phyloP scores from a whole-genome alignment of 495 filamentous ascomycete genomes.

The Extremus antarcticus region DNA sequence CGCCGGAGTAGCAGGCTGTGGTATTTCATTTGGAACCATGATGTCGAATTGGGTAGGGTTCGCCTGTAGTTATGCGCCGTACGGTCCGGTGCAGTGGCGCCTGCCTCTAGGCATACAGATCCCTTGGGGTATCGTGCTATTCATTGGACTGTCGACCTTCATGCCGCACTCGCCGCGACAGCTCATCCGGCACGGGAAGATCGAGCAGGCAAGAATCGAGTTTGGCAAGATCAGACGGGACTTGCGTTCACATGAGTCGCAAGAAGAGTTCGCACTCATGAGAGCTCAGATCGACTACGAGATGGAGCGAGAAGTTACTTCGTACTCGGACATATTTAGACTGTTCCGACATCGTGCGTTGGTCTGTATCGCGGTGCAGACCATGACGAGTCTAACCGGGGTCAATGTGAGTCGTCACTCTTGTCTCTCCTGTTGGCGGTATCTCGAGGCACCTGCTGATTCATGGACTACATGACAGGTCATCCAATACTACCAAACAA shows the following conservation, averaged over 20 bases:
- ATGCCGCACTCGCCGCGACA: slow-evolving; percentile 51
- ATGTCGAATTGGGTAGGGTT: slow-evolving; percentile 46
- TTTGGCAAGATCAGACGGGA: slow-evolving; percentile 42
- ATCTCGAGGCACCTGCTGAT: too few species aligned
- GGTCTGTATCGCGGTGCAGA: slow-evolving; percentile 48
- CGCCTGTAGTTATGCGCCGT: slow-evolving; percentile 45
- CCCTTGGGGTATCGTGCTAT: slow-evolving; percentile 49
- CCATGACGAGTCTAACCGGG: slow-evolving; percentile 47
- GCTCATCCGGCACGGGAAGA: slow-evolving; percentile 42
- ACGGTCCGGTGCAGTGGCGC: slow-evolving; percentile 46
- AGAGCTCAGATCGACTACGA: slow-evolving; percentile 50
- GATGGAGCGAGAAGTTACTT: slow-evolving; percentile 44
- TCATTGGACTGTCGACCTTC: slow-evolving; percentile 43
- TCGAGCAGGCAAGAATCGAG: slow-evolving; percentile 40
- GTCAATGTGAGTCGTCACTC: slow-evolving; percentile 36
- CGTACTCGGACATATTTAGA: slow-evolving; percentile 42
- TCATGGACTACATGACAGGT: neutral
- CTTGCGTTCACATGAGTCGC: slow-evolving; percentile 36
- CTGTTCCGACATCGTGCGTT: slow-evolving; percentile 42
- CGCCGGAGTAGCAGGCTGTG: slow-evolving; percentile 47
- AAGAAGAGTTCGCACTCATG: slow-evolving; percentile 47
- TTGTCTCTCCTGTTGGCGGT: too few species aligned
- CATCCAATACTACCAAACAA: slow-evolving; percentile 44
- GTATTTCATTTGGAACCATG: slow-evolving; percentile 49
- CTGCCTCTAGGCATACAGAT: slow-evolving; percentile 48